Evolutionary conservation across 352 stramenopile genomes (phyloP), one percentile per base, ranked within the genome.

Genomic region (Phytopythium ostracodes): DNA sequence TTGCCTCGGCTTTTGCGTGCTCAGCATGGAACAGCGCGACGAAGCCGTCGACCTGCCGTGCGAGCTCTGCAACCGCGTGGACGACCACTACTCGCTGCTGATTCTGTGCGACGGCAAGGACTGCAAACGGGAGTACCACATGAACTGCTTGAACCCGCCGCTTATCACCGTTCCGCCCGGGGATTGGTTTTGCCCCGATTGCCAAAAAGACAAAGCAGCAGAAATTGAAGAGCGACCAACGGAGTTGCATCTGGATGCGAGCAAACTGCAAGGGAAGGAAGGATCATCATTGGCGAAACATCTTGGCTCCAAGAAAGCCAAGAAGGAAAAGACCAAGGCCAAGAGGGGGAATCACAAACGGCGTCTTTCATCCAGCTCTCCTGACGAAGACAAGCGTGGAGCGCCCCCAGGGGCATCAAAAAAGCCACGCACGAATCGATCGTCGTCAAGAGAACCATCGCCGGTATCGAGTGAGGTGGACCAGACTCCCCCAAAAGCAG

Each of bases 71-170:
- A 92, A 90, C 46, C 81, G 84, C 61, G 83, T 92, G 46, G 81
- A 89, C 31, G 80, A 91, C 36, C 79, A 93, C 64, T 91, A 86
- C 47, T 94, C 84, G 51, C 75, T 89, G 59, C 64, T 92, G 8
- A 91, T 95, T 60, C 68, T 95, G n/a, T 96, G 87, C 52, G 87
- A 96, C 40, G 84, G 84, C 22, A 76, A 88, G 35, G 73, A 85
- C 51, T 96, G 87, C 67, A 89, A 90, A 60, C 79, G 81, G 1
- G 84, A 94, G 66, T 96, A 90, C 65, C 87, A 96, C 65, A 94
- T 93, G 83, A 87, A 89, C 47, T 96, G 87, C 54, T 68, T 96
- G 31, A 76, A 49, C 18, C 87, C 87, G 10, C 87, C 87, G 22
- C 70, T 96, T 9, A 61, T 76, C 14, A 53, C 69, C 10, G 75